Base-by-base conservation (phyloP, 2,329 filamentous ascomycete genomes). In the Dendrostoma leiphaemia region DNA sequence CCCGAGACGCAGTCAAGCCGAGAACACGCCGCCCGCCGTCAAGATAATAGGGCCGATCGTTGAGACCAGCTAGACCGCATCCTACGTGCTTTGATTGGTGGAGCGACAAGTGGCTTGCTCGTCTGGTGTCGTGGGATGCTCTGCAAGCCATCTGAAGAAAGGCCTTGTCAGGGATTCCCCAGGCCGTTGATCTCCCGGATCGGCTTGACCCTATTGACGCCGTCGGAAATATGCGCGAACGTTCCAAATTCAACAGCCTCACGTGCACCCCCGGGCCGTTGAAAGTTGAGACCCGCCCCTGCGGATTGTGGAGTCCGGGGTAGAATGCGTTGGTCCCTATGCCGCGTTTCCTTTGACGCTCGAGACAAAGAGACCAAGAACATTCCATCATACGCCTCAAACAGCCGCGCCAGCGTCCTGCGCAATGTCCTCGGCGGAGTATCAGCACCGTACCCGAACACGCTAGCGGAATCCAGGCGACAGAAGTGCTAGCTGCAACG, bases 11-110 rank as follows among this genome's bases (percentile, higher is more conserved):
- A 19, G 37, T 23, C 28, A 15, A 32, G n/a, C 17, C 43, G 28
- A 46, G 44, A 19, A 29, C 29, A 46, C 28, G 44, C 28, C 17
- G 38, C 9, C 26, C 21, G 13, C 23, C 26, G 26, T 15, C 23
- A 24, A 26, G 23, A 46, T 46, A 46, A 46, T 32, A 46, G 44
- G 44, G 44, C 44, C 44, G 44, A 46, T 34, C 44, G n/a, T 46
- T 28, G 38, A 19, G 17, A 28, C 32, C 19, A 29, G 29, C 44
- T 23, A 34, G 19, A 21, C 29, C 15, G n/a, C 15, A 17, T 29
- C 29, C 28, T 17, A 29, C 26, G n/a, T n/a, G 19, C 13, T 19
- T 6, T 46, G 44, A 46, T 46, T 46, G 44, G 44, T 13, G 5
- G 28, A 28, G 8, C 9, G 29, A 26, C 44, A 5, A 2, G 9